Percentiles rank a stretch among this genome's conserved stretches.
phyloP scores from a whole-genome alignment of 2,329 filamentous ascomycete species.

The Sporothrix dimorphospora region DNA sequence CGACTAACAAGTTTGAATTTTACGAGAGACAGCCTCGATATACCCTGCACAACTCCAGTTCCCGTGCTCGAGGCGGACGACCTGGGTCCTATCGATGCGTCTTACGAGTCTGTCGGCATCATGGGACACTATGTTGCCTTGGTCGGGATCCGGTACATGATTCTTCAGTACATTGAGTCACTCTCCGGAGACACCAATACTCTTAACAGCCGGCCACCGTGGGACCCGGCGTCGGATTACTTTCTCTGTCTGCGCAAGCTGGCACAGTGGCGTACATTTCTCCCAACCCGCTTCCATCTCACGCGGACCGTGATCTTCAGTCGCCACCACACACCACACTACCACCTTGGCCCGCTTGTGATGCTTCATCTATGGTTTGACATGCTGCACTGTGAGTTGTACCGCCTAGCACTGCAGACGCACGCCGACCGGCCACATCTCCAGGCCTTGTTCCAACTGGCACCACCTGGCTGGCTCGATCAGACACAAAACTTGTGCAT shows the following conservation, averaged over 20 bases:
- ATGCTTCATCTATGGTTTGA: slow-evolving; percentile 11
- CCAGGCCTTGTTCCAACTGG: background rate
- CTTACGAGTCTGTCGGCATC: background rate
- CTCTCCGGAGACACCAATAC: background rate
- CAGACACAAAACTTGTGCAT: background rate
- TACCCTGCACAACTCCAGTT: background rate
- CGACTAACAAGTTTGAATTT: too few species aligned
- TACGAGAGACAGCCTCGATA: background rate
- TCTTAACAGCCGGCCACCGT: background rate
- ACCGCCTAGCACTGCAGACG: background rate
- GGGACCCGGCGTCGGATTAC: slow-evolving; percentile 2
- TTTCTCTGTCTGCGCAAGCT: background rate
- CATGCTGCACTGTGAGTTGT: slow-evolving; percentile 9
- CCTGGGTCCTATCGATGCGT: background rate
- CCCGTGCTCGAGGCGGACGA: slow-evolving; percentile 1
- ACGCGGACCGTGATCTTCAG: background rate
- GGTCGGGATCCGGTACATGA: slow-evolving; percentile 3
- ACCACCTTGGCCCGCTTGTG: background rate
- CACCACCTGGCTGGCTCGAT: slow-evolving; percentile 1
- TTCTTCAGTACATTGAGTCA: slow-evolving; percentile 12
- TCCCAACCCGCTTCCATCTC: background rate
- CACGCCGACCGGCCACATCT: background rate
- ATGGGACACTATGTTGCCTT: slow-evolving; percentile 1
- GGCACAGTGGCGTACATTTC: background rate
- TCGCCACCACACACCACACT: slow-evolving; percentile 3